Evolutionary conservation across 768 basidiomycete genomes (phyloP).

Genomic region (Hygrocybe coccinea): DNA sequence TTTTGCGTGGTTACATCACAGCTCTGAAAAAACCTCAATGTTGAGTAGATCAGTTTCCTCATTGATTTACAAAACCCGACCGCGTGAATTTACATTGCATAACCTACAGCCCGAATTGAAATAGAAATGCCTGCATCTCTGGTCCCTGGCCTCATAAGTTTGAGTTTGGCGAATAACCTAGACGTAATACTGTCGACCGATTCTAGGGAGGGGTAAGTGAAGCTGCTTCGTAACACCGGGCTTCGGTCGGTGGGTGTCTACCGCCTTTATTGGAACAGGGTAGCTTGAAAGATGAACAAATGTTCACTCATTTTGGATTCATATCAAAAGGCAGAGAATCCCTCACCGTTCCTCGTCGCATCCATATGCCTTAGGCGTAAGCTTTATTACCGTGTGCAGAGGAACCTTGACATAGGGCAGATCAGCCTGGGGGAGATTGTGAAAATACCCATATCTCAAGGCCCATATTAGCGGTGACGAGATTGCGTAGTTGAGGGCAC

Average conservation of each 20-base stretch:
- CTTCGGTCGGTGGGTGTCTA: constrained; percentile 84
- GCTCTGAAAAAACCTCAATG: too few relatives aligned
- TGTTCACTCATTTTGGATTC: not conserved
- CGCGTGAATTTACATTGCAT: too few relatives aligned
- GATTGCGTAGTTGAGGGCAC: constrained; percentile 53
- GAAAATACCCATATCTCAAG: constrained; percentile 91
- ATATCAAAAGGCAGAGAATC: not conserved
- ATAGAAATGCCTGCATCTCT: too few relatives aligned
- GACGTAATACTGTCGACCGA: constrained; percentile 42
- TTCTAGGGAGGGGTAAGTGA: constrained; percentile 22
- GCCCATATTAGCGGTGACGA: constrained; percentile 59
- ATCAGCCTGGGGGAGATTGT: constrained; percentile 84
- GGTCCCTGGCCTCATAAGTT: too few relatives aligned
- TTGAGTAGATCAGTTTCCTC: too few relatives aligned
- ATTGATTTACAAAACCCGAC: too few relatives aligned
- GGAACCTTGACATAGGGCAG: constrained; percentile 98
- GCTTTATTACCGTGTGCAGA: constrained; percentile 94
- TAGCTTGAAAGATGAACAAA: constrained; percentile 49
- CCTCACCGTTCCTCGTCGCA: constrained; percentile 91
- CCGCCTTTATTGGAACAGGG: constrained; percentile 83
- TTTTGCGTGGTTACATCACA: too few relatives aligned
- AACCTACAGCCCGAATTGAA: too few relatives aligned
- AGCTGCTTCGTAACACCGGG: constrained; percentile 40
- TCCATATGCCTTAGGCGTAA: constrained; percentile 97
- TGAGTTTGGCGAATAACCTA: too few relatives aligned